These are phyloP conservation scores for Morella rubra DNA, from an alignment of 306 rosid species.

Conservation along the genomic window DNA sequence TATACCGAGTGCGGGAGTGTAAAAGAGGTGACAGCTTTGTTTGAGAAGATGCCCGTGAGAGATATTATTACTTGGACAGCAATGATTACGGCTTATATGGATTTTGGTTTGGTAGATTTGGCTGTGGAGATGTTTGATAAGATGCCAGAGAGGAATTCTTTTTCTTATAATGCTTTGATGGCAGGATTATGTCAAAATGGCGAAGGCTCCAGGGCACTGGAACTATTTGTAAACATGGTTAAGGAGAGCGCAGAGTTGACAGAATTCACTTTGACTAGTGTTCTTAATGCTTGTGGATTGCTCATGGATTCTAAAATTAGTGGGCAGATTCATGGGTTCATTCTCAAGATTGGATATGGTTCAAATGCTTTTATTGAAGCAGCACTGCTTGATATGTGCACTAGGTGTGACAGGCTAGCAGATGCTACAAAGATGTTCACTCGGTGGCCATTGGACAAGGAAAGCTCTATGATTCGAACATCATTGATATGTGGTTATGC, in stretches of 20 bases:
- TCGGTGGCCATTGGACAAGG: slow-evolving; percentile 52
- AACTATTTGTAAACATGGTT: slow-evolving; percentile 54
- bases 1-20: slow-evolving; percentile 49
- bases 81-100: slow-evolving; percentile 65
- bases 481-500: slow-evolving; percentile 77
- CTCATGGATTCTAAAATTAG: slow-evolving; percentile 43
- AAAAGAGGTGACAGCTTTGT: slow-evolving; percentile 48
- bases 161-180: slow-evolving; percentile 66
- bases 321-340: slow-evolving; percentile 74
- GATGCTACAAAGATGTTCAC: slow-evolving; percentile 63
- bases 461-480: slow-evolving; percentile 56
- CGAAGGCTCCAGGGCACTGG: slow-evolving; percentile 54
- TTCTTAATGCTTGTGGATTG: slow-evolving; percentile 65
- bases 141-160: slow-evolving; percentile 60
- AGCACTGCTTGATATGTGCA: slow-evolving; percentile 78
- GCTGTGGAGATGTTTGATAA: slow-evolving; percentile 57
- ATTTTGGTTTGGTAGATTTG: slow-evolving; percentile 54
- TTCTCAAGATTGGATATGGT: slow-evolving; percentile 59
- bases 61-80: slow-evolving; percentile 77
- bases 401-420: slow-evolving; percentile 67
- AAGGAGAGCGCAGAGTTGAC: slow-evolving; percentile 55
- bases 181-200: slow-evolving; percentile 71
- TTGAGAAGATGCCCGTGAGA: slow-evolving; percentile 52
- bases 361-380: slow-evolving; percentile 61
- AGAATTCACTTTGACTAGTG: slow-evolving; percentile 63